Percentiles rank a stretch among this genome's conserved stretches.
These are phyloP conservation scores for Pisolithus marmoratus DNA, from an alignment of 768 basidiomycete genomes.

Conservation along the genomic window DNA sequence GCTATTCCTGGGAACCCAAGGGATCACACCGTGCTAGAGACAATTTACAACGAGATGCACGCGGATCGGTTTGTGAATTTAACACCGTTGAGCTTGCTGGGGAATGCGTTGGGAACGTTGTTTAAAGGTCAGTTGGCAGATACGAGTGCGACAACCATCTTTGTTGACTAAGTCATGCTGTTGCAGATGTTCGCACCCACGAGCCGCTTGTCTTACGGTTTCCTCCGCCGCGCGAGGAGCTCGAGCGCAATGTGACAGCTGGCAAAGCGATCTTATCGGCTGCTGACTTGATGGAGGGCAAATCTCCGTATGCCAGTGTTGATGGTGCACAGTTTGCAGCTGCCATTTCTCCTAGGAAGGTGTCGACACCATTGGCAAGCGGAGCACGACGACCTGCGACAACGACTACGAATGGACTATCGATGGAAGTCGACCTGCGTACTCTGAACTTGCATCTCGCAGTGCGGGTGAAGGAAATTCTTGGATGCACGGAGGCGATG, in stretches of 20 bases:
- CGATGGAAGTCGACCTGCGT: conserved; percentile 49
- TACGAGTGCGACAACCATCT: conserved; percentile 1
- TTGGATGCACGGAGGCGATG: conserved; percentile 71
- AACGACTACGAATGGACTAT: conserved; percentile 24
- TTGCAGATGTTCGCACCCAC: conserved; percentile 58
- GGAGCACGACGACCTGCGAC: background rate
- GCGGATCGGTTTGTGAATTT: conserved; percentile 63
- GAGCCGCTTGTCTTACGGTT: conserved; percentile 57
- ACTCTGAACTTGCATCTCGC: conserved; percentile 61
- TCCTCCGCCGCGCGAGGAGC: conserved; percentile 34
- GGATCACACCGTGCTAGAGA: conserved; percentile 60
- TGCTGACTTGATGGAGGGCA: conserved; percentile 31
- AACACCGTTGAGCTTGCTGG: conserved; percentile 55
- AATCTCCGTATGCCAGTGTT: conserved; percentile 42
- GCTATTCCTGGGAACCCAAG: conserved; percentile 44
- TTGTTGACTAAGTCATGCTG: background rate
- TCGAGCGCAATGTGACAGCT: background rate
- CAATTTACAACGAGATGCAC: conserved; percentile 65
- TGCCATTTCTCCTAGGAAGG: conserved; percentile 38
- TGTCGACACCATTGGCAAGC: conserved; percentile 1
- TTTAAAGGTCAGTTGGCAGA: conserved; percentile 46
- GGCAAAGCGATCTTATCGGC: conserved; percentile 15
- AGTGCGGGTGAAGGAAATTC: conserved; percentile 54
- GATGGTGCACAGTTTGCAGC: conserved; percentile 37
- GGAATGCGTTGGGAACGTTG: conserved; percentile 51